phyloP scores from a whole-genome alignment of 768 basidiomycete genomes.

The Serendipita sp. region DNA sequence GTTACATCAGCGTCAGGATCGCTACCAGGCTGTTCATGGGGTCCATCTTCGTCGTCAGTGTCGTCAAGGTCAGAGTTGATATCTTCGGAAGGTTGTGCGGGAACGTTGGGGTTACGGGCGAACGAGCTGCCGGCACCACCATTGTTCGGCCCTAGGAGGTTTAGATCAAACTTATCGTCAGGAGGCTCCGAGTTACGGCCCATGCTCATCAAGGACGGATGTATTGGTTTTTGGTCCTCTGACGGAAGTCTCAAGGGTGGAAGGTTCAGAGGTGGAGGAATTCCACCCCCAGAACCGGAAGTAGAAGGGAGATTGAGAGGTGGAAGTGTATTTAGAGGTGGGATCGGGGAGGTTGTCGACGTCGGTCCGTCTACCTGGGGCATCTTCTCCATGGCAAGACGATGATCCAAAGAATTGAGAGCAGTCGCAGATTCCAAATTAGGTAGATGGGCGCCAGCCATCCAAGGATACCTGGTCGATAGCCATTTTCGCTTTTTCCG shows the following conservation, averaged over 20 bases:
- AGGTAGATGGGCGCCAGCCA: neutral
- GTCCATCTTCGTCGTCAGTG: constrained; percentile 68
- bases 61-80: constrained; percentile 97
- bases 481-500: neutral
- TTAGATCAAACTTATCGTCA: neutral
- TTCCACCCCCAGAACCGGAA: constrained; percentile 9
- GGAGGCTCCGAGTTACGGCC: neutral
- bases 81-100: constrained; percentile 35
- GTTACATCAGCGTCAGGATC: constrained; percentile 78
- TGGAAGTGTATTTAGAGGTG: constrained; percentile 28
- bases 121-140: neutral
- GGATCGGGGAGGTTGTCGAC: constrained; percentile 34
- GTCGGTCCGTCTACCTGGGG: constrained; percentile 72
- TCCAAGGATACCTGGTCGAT: neutral
- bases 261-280: constrained; percentile 50
- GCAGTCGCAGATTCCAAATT: neutral
- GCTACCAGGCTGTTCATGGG: constrained; percentile 67
- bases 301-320: constrained; percentile 44
- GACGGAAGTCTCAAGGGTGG: constrained; percentile 67
- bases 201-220: neutral
- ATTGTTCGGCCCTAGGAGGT: neutral
- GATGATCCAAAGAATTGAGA: neutral
- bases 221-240: constrained; percentile 18
- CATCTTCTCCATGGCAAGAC: constrained; percentile 23
- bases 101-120: neutral